These are phyloP conservation scores for Ogataea pini DNA, from an alignment of 805 yeast species.

Conservation along the genomic window DNA sequence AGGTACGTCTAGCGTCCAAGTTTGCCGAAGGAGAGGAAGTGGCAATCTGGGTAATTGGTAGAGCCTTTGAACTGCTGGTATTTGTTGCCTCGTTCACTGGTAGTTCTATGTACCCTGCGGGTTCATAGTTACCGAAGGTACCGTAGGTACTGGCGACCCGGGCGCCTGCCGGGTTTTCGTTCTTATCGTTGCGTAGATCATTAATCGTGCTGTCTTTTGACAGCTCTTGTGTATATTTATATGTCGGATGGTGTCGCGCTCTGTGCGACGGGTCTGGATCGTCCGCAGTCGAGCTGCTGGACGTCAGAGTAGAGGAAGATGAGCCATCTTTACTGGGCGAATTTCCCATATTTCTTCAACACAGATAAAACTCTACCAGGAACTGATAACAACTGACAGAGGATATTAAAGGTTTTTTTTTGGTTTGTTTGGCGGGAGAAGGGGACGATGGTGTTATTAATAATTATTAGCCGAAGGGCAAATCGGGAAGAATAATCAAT, in stretches of 20 bases:
- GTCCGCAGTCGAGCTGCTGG: slow-evolving; percentile 30
- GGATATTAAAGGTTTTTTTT: background rate
- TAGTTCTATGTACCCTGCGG: background rate
- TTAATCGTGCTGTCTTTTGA: slow-evolving; percentile 16
- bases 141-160: too few species aligned
- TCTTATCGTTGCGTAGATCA: slow-evolving; percentile 11
- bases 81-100: background rate
- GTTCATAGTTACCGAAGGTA: background rate
- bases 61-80: background rate
- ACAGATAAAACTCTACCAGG: slow-evolving; percentile 4
- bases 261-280: slow-evolving; percentile 38
- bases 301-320: slow-evolving; percentile 36
- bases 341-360: slow-evolving; percentile 35
- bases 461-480: too few species aligned
- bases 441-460: too few species aligned
- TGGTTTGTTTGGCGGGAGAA: background rate
- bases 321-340: slow-evolving; percentile 42
- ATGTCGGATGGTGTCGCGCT: slow-evolving; percentile 24
- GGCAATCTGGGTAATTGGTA: background rate
- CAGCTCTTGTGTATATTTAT: slow-evolving; percentile 15
- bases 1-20: background rate
- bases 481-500: background rate
- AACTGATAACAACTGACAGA: slow-evolving; percentile 3
- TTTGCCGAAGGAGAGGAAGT: background rate
- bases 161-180: slow-evolving; percentile 13